phyloP scores from a whole-genome alignment of 352 stramenopile species.

The Pythium phragmitis region DNA sequence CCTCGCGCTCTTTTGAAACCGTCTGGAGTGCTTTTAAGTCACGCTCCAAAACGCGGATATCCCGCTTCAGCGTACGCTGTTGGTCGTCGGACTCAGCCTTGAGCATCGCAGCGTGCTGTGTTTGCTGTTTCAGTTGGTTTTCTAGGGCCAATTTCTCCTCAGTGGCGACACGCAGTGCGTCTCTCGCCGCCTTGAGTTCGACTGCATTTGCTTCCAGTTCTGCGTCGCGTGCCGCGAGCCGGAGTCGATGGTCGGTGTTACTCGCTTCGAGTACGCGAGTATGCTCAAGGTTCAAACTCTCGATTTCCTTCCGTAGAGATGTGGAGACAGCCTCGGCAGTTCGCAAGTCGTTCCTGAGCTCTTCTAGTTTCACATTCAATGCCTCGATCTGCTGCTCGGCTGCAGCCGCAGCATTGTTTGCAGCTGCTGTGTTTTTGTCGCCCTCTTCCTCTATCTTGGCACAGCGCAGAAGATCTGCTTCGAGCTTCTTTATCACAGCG shows the following conservation, averaged over 20 bases:
- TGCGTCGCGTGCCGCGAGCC: constrained; percentile 15
- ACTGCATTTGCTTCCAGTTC: constrained; percentile 9
- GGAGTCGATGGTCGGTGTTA: background rate
- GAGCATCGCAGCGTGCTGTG: constrained; percentile 10
- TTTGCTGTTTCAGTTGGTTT: constrained; percentile 18
- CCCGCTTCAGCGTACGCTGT: constrained; percentile 48
- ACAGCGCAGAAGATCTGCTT: constrained; percentile 17
- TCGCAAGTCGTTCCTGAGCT: background rate
- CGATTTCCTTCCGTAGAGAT: background rate
- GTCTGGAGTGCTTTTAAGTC: constrained; percentile 57
- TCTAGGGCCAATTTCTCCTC: constrained; percentile 14
- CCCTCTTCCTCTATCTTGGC: constrained; percentile 28
- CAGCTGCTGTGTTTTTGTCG: constrained; percentile 12
- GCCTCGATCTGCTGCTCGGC: constrained; percentile 26
- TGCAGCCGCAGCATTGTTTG: constrained; percentile 22
- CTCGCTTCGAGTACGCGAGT: background rate
- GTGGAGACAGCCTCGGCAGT: background rate
- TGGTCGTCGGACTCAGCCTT: constrained; percentile 55
- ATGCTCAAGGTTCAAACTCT: background rate
- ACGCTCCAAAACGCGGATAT: constrained; percentile 55
- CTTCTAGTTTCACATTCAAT: constrained; percentile 3
- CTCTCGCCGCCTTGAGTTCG: background rate
- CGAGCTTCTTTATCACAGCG: constrained; percentile 19
- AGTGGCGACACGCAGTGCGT: background rate
- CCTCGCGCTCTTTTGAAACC: constrained; percentile 50